Evolutionary conservation across 1,139 yeast species (phyloP), one percentile per base, ranked within the genome.

Genomic region (Geotrichum citri-aurantii): DNA sequence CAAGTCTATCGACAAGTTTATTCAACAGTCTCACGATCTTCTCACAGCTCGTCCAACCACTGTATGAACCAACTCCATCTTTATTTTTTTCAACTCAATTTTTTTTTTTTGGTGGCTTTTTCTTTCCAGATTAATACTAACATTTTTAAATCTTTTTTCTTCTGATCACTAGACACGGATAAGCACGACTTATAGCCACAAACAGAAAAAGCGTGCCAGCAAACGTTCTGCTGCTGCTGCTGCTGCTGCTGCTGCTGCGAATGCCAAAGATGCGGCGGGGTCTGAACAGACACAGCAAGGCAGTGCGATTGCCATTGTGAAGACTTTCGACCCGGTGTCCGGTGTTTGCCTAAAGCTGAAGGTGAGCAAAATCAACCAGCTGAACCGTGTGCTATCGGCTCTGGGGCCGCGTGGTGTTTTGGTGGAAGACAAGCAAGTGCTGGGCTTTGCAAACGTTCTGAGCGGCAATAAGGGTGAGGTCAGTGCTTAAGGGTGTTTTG

Each of bases 401-500:
- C 70, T 91, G 56, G 97, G 97, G 0, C 97, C 97, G 3, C 79
- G 81, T 62, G 93, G 95, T 2, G 87, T 88, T n/a, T 68, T 66
- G 42, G 62, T 56, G 33, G 59, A 17, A 11, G 44, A 33, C 57
- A 58, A 48, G 24, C 52, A 58, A 48, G 59, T 57, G 11, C 57
- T 59, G 50, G 61, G 59, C 21, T 53, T 58, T 37, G 59, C 65
- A 37, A 24, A 60, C 31, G 54, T 61, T 54, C 40, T 58, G 58
- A 50, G 54, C 46, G 49, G 44, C 52, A 33, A 50, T 44, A 55
- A 54, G 50, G 23, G 52, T 48, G 52, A 54, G 31, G 50, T 57
- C 46, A 37, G 42, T n/a, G 42, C 6, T 14, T 37, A 37, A 37
- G 29, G 4, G 29, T 26, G 29, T 26, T 26, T 26, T 26, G 7